Base-by-base conservation (phyloP, 257 asterid species). In the Hygrophila difformis region DNA sequence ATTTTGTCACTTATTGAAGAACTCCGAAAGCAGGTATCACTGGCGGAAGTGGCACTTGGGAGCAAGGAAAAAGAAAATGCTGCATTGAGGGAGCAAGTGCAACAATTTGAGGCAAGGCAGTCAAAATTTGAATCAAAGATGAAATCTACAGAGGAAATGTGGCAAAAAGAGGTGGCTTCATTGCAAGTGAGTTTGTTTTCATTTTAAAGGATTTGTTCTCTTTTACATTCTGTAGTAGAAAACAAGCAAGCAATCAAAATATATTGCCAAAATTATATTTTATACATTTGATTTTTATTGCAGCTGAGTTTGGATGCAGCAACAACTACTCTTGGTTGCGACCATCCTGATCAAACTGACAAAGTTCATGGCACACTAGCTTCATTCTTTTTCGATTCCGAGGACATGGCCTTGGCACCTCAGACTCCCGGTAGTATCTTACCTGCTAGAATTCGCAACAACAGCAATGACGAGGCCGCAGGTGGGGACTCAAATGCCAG, bases 81-180 rank as follows among this genome's bases (percentile, higher is more conserved):
- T 39, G 74, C 67, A 35, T 64, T 91, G 58, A 77, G 69, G 49
- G 87, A 78, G 60, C 93, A 85, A 64, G 74, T 67, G 18, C 65
- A 74, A 39, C 80, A 78, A 42, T 56, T 71, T 20, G 84, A 75
- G 67, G 67, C 71, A 3, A 82, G 79, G 16, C 72, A 86, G 83
- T 42, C 67, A 12, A 88, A 76, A 49, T 79, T 85, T 60, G 96
- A 86, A 60, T 60, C 62, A 70, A 85, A 74, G 77, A 82, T 79
- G 86, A 79, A 71, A 67, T 77, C 87, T 40, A 80, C 82, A 94
- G 98, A 88, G 74, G 89, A 77, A 44, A 74, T 72, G 60, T 86
- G 96, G 95, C 94, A 85, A 68, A 86, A 74, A 63, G 88, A 91
- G 77, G 82, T 73, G 67, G 49, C 66, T 51, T 73, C 93, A 24